Conservation (phyloP, 1,284 basidiomycete species). For the Malassezia furfur region DNA sequence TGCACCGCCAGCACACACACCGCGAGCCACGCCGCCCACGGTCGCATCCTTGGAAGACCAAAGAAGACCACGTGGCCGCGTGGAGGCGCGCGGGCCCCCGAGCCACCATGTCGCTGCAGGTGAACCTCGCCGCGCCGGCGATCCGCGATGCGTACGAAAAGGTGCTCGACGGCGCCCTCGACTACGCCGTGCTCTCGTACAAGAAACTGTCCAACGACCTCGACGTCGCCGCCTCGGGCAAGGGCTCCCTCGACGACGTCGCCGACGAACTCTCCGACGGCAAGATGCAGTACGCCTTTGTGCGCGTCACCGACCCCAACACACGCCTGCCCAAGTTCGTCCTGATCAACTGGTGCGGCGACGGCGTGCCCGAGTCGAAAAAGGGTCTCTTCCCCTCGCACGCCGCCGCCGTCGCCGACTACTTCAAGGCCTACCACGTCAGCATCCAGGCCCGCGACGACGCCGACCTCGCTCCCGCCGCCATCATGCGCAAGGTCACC, state of each 20-base stretch:
- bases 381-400: conserved; percentile 88
- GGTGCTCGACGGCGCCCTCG: conserved; percentile 54
- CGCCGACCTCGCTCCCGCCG: conserved; percentile 52
- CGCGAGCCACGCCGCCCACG: conserved; percentile 4
- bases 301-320: conserved; percentile 78
- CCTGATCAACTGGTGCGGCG: conserved; percentile 67
- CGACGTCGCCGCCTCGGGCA: conserved; percentile 65
- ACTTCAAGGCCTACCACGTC: conserved; percentile 71
- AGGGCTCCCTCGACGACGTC: conserved; percentile 70
- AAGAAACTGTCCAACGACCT: conserved; percentile 79
- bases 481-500: conserved; percentile 67
- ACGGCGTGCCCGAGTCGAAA: conserved; percentile 81
- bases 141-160: conserved; percentile 48
- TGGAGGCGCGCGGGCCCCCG: conserved; percentile 7
- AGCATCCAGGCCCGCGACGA: conserved; percentile 85
- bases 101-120: conserved; percentile 43
- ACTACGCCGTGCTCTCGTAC: conserved; percentile 80
- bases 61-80: conserved; percentile 4
- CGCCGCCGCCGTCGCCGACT: conserved; percentile 68
- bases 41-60: conserved; percentile 2
- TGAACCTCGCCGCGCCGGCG: conserved; percentile 65
- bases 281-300: conserved; percentile 88
- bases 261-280: conserved; percentile 91
- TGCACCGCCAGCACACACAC: conserved; percentile 4
- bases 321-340: conserved; percentile 84